A percentile compares a stretch with the other conserved stretches of the same genome.
phyloP scores from a whole-genome alignment of 495 filamentous ascomycete genomes.

The Neurospora discreta region DNA sequence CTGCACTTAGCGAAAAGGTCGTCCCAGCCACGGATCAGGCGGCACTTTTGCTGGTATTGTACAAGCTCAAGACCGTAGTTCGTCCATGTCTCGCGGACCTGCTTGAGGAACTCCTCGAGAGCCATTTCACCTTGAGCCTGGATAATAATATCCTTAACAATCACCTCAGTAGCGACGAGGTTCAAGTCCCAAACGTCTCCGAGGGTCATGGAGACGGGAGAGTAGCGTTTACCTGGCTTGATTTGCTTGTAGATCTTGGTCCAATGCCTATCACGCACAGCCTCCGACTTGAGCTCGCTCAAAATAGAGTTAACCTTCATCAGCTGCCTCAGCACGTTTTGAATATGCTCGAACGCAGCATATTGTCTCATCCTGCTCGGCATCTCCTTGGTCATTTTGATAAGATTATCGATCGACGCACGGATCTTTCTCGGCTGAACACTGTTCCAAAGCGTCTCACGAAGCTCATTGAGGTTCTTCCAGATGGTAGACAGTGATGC shows the following conservation, averaged over 20 bases:
- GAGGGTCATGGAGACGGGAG: constrained; percentile 81
- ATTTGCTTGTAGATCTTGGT: constrained; percentile 91
- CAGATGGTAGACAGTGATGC: constrained; percentile 88
- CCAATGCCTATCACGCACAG: constrained; percentile 93
- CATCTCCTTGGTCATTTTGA: constrained; percentile 99
- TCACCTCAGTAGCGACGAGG: constrained; percentile 68
- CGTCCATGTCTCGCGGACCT: constrained; percentile 93
- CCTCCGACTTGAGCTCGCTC: constrained; percentile 90
- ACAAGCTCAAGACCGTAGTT: constrained; percentile 89
- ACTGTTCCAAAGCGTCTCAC: constrained; percentile 84
- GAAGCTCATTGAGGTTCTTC: constrained; percentile 89
- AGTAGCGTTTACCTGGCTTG: constrained; percentile 83
- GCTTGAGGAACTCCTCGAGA: constrained; percentile 91
- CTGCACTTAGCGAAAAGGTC: constrained; percentile 97
- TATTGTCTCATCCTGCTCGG: constrained; percentile 98
- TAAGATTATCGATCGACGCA: constrained; percentile 73
- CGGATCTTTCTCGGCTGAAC: constrained; percentile 87
- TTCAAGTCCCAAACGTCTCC: constrained; percentile 98
- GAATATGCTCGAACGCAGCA: constrained; percentile 95
- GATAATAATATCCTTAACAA: constrained; percentile 82
- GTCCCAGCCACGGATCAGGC: constrained; percentile 94
- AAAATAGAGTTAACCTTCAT: constrained; percentile 84
- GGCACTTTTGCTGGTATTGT: constrained; percentile 94
- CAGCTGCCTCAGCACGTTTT: constrained; percentile 75
- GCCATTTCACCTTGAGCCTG: constrained; percentile 99